phyloP scores from a whole-genome alignment of 2,329 filamentous ascomycete species.

The Trichoderma sp. region DNA sequence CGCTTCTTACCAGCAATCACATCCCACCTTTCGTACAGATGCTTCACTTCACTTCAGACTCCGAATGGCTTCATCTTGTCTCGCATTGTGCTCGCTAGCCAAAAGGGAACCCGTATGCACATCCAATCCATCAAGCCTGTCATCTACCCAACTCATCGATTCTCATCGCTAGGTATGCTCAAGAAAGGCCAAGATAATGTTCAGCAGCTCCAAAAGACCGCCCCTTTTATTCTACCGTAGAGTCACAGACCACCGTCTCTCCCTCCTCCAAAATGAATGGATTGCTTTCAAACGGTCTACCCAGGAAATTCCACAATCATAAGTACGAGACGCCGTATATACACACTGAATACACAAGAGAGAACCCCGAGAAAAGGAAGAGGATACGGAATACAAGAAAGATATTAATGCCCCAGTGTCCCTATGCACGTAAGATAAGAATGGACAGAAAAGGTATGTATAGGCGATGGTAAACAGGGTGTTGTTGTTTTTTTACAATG shows the following conservation, averaged over 20 bases:
- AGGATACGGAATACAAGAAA: conserved; percentile 1
- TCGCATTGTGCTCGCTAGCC: conserved; percentile 5
- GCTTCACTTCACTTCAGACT: background rate
- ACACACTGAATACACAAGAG: conserved; percentile 21
- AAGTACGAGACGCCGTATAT: conserved; percentile 26
- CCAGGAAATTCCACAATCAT: conserved; percentile 28
- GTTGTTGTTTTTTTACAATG: background rate
- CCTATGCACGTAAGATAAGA: conserved; percentile 12
- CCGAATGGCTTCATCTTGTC: background rate
- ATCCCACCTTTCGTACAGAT: no score
- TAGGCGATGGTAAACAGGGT: background rate
- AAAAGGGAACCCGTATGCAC: background rate
- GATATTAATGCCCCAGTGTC: conserved; percentile 24
- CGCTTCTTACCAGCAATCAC: no score
- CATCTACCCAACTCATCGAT: background rate
- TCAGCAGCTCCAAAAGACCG: conserved; percentile 1
- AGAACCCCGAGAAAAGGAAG: background rate
- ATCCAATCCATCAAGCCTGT: background rate
- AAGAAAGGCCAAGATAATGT: background rate
- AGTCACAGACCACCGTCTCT: background rate
- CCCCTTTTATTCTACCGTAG: conserved; percentile 11
- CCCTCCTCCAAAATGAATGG: background rate
- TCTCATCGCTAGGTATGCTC: background rate
- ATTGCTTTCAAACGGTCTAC: conserved; percentile 13
- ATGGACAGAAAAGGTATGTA: conserved; percentile 3